A percentile compares a stretch with the other conserved stretches of the same genome.
These are phyloP conservation scores for Wallacemonas rigidus DNA, from an alignment of 208 protist genomes.

Conservation along the genomic window DNA sequence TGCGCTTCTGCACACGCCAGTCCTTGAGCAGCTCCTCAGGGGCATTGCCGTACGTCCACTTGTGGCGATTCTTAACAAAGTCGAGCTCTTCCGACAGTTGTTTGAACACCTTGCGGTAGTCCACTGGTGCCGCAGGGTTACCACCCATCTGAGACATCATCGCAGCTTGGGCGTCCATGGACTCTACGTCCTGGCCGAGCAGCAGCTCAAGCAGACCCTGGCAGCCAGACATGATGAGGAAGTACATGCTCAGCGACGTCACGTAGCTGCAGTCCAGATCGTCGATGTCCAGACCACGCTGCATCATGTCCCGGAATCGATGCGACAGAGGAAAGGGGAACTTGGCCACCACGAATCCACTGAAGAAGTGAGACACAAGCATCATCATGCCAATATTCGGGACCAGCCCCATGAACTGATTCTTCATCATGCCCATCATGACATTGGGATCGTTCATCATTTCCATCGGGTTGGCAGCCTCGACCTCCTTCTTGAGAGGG, in stretches of 20 bases:
- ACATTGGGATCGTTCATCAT: conserved; percentile 92
- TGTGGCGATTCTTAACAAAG: conserved; percentile 68
- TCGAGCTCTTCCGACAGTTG: conserved; percentile 72
- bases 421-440: conserved; percentile 96
- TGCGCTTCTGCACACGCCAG: conserved; percentile 33
- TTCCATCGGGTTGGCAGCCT: conserved; percentile 87
- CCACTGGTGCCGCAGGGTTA: conserved; percentile 56
- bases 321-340: conserved; percentile 95
- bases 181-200: conserved; percentile 76
- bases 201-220: conserved; percentile 93
- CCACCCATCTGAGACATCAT: conserved; percentile 63
- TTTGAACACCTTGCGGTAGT: conserved; percentile 85
- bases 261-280: conserved; percentile 95
- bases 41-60: conserved; percentile 69
- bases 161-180: conserved; percentile 37
- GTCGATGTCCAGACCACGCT: conserved; percentile 94
- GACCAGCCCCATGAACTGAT: conserved; percentile 93
- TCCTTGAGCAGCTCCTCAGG: conserved; percentile 63
- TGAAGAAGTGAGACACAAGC: conserved; percentile 96
- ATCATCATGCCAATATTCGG: conserved; percentile 96
- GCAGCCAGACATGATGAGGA: conserved; percentile 95
- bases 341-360: conserved; percentile 96
- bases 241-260: conserved; percentile 96
- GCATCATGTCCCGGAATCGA: conserved; percentile 95
- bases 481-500: conserved; percentile 66